phyloP scores from a whole-genome alignment of 495 filamentous ascomycete genomes.

The Penicillium atrosanguineum region DNA sequence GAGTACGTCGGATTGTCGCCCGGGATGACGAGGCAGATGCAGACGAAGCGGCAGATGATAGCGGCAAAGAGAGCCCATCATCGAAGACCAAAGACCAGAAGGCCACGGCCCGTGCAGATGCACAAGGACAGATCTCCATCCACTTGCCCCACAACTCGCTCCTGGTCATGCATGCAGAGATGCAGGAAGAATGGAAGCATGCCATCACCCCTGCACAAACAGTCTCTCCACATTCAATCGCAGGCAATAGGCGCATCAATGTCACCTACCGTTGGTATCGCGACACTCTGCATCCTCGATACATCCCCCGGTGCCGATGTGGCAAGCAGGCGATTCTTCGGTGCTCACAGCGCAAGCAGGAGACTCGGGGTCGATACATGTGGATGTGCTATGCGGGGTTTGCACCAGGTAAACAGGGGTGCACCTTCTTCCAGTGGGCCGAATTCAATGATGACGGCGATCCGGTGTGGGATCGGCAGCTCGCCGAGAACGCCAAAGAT shows the following conservation, averaged over 20 bases:
- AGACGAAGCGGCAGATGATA: slow-evolving; percentile 8
- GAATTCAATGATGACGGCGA: slow-evolving; percentile 85
- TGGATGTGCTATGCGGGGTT: slow-evolving; percentile 90
- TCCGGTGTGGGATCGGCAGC: slow-evolving; percentile 57
- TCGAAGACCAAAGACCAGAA: slow-evolving; percentile 9
- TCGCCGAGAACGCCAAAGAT: slow-evolving; percentile 8
- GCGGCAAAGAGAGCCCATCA: slow-evolving; percentile 1
- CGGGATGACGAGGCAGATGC: slow-evolving; percentile 43
- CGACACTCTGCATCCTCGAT: slow-evolving; percentile 66
- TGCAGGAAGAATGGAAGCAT: slow-evolving; percentile 59
- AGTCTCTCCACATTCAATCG: slow-evolving; percentile 78
- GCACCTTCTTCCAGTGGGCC: slow-evolving; percentile 85
- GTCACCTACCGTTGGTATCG: slow-evolving; percentile 91
- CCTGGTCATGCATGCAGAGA: slow-evolving; percentile 91
- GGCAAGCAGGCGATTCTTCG: slow-evolving; percentile 68
- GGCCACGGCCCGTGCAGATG: slow-evolving; percentile 46
- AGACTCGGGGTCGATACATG: slow-evolving; percentile 78
- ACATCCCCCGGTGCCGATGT: slow-evolving; percentile 60
- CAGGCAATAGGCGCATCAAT: slow-evolving; percentile 80
- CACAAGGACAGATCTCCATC: slow-evolving; percentile 82
- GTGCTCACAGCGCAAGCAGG: slow-evolving; percentile 72
- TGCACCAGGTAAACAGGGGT: slow-evolving; percentile 71
- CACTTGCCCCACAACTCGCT: slow-evolving; percentile 93
- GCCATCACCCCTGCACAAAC: slow-evolving; percentile 67
- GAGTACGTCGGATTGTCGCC: slow-evolving; percentile 70